Percentiles rank a stretch among this genome's conserved stretches.
phyloP scores from a whole-genome alignment of 2,329 filamentous ascomycete species.

The Ceratocystis cacaofunesta region DNA sequence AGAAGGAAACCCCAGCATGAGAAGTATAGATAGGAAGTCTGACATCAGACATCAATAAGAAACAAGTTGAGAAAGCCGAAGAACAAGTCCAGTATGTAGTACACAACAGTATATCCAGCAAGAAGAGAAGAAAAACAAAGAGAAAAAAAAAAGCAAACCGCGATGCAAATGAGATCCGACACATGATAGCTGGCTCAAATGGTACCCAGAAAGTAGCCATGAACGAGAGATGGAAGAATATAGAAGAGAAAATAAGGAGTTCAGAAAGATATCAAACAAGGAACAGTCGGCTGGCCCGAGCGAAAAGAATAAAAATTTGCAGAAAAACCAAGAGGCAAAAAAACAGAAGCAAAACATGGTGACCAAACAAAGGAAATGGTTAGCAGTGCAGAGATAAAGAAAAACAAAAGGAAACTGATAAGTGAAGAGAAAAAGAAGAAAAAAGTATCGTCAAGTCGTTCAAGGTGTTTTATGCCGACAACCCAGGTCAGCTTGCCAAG shows the following conservation, averaged over 20 bases:
- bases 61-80: not conserved
- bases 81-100: not conserved
- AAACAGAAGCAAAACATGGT: constrained; percentile 4
- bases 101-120: not conserved
- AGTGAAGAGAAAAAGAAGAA: constrained; percentile 7
- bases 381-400: not conserved
- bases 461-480: constrained; percentile 13
- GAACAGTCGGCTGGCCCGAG: constrained; percentile 6
- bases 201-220: not conserved
- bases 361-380: constrained; percentile 3
- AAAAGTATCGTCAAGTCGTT: constrained; percentile 14
- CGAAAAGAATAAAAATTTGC: not conserved
- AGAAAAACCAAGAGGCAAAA: not conserved
- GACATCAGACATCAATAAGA: not conserved
- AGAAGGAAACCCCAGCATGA: not conserved
- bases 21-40: not conserved
- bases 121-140: constrained; percentile 4
- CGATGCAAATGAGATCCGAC: constrained; percentile 10
- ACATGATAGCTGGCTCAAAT: constrained; percentile 2
- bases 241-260: not conserved
- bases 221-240: constrained; percentile 3
- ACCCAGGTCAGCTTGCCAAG: not conserved
- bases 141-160: not conserved
- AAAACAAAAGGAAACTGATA: constrained; percentile 2
- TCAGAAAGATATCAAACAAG: constrained; percentile 9